Evolutionary conservation across 345 rosid species (phyloP), one percentile per base, ranked within the genome.

Genomic region (Bruguiera gymnorhiza): DNA sequence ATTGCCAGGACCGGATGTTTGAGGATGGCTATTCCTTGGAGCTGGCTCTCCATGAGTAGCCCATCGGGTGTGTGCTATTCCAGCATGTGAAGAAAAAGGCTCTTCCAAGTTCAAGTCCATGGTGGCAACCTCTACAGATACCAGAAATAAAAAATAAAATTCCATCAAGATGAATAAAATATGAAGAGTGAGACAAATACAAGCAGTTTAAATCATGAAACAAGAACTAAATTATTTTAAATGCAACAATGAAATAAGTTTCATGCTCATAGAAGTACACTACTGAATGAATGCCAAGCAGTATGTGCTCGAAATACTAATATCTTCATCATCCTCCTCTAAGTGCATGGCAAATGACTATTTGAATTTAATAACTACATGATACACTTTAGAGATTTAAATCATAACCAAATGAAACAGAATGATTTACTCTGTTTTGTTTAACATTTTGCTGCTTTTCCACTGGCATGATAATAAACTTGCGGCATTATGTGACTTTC

Each of bases 31-130:
- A 67, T 94, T 94, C 81, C 90, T 84, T 11, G 97, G 86, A 76
- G 97, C 85, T 55, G 98, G 98, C 71, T 89, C 97, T 48, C 98
- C 97, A 77, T 94, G 98, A 55, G 98, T 94, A 27, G 98, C 97
- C 98, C 97, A 94, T 21, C 98, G 82, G 0, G 97, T 94, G 76
- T 94, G 98, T 9, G 98, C 98, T 80, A 94, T 91, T n/a, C 97
- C 95, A 59, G 95, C 98, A 81, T 94, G 98, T 37, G 80, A 62
- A 32, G 75, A 65, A 73, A 89, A 89, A 0, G 84, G 84, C 75
- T 88, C 86, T 63, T 87, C 92, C 89, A 91, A 74, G 73, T 94
- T 81, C 62, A 94, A 82, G 71, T 84, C 90, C 6, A 70, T 80
- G 23, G 70, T 75, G 60, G 86, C 85, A 70, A 88, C 86, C 63